Evolutionary conservation across 495 filamentous ascomycete species (phyloP).

Genomic region (Podospora pseudopauciseta): DNA sequence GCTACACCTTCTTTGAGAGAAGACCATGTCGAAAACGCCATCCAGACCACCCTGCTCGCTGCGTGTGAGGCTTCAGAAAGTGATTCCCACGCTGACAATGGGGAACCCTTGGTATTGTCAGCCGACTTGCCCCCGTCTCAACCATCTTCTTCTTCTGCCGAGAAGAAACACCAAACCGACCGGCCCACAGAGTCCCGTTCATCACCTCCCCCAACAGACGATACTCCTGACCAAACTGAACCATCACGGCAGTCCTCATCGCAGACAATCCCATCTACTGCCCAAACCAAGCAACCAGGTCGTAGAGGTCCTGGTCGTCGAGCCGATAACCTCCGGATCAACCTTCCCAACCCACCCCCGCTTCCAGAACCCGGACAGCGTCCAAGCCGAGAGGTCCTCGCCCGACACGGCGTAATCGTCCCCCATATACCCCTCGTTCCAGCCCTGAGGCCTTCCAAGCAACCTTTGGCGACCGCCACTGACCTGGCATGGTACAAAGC

Average conservation of each 20-base stretch:
- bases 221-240: not conserved
- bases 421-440: not conserved
- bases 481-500: not conserved
- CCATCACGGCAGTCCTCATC: not conserved
- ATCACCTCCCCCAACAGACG: too few species aligned
- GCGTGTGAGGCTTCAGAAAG: not conserved
- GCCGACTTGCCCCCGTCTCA: not conserved
- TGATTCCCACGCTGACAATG: not conserved
- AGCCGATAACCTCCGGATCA: not conserved
- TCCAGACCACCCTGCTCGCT: not conserved
- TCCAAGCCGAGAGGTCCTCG: not conserved
- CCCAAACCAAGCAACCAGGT: not conserved
- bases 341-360: slow-evolving; percentile 2
- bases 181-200: not conserved
- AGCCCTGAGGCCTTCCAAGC: not conserved
- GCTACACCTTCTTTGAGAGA: not conserved
- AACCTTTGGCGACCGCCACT: not conserved
- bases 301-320: not conserved
- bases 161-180: not conserved
- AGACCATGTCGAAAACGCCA: not conserved
- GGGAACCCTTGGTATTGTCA: not conserved
- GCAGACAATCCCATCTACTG: not conserved
- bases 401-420: not conserved
- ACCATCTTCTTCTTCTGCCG: not conserved
- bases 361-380: not conserved